Conservation (phyloP, 345 rosid species). For the Microcos paniculata region DNA sequence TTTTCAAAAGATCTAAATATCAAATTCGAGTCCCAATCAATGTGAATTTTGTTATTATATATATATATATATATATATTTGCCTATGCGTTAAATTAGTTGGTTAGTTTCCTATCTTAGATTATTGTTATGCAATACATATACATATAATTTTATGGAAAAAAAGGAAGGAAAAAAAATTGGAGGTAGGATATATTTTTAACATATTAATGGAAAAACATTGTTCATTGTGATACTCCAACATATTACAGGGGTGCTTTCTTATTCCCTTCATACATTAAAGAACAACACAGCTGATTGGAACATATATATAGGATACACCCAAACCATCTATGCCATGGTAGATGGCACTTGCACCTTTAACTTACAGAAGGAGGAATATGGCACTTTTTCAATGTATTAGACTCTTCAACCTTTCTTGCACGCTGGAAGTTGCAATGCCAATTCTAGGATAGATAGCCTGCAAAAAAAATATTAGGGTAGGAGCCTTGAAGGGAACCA, state of each 20-base stretch:
- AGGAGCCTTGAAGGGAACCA: neutral
- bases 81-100: too few relatives aligned
- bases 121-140: too few relatives aligned
- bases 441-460: constrained; percentile 11
- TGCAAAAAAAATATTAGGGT: neutral
- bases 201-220: neutral
- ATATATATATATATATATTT: too few relatives aligned
- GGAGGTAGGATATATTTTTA: too few relatives aligned
- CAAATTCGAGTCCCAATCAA: too few relatives aligned
- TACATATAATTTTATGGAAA: too few relatives aligned
- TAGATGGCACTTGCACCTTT: neutral
- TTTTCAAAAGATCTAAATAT: too few relatives aligned
- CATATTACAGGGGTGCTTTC: neutral
- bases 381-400: neutral
- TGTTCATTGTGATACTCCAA: neutral
- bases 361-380: neutral
- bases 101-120: too few relatives aligned
- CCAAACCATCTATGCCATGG: neutral
- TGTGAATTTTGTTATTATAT: too few relatives aligned
- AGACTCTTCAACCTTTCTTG: constrained; percentile 8
- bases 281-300: neutral
- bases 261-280: neutral
- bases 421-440: constrained; percentile 11
- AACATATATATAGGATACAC: neutral
- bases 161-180: too few relatives aligned